phyloP scores from a whole-genome alignment of 2,329 filamentous ascomycete species.

The Diplocarpon rosae region DNA sequence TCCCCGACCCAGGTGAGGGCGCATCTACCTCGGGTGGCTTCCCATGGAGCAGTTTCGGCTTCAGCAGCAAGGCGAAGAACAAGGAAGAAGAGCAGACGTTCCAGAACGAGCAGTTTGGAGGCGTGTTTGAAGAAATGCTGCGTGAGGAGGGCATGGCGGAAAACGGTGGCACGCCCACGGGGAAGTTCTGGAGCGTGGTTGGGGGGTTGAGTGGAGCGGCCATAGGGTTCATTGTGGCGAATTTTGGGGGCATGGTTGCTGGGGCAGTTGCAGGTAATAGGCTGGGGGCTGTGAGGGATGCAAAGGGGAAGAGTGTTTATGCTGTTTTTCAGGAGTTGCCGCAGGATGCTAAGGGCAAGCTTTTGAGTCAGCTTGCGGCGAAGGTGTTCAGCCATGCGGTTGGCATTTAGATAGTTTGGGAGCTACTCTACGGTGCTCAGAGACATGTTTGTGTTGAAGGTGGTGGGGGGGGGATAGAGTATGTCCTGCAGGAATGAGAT shows the following conservation, averaged over 20 bases:
- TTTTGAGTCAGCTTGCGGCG: slow-evolving; percentile 74
- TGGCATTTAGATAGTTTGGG: slow-evolving; percentile 27
- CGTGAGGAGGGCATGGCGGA: slow-evolving; percentile 75
- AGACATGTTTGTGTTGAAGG: not conserved
- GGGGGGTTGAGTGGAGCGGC: slow-evolving; percentile 81
- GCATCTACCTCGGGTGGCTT: slow-evolving; percentile 36
- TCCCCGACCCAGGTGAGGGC: slow-evolving; percentile 29
- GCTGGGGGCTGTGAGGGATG: slow-evolving; percentile 80
- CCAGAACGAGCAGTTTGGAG: slow-evolving; percentile 74
- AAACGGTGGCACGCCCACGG: slow-evolving; percentile 48
- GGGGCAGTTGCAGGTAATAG: slow-evolving; percentile 88
- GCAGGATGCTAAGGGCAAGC: slow-evolving; percentile 65
- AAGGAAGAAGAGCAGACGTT: slow-evolving; percentile 45
- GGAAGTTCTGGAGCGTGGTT: slow-evolving; percentile 76
- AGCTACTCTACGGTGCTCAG: not conserved
- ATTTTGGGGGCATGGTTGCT: slow-evolving; percentile 78
- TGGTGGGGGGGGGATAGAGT: not conserved
- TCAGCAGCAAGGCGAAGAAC: slow-evolving; percentile 33
- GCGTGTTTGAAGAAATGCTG: slow-evolving; percentile 84
- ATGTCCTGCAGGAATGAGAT: not conserved
- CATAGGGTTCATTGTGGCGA: slow-evolving; percentile 90
- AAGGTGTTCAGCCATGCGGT: slow-evolving; percentile 79
- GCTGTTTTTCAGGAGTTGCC: slow-evolving; percentile 61
- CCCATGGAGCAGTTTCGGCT: slow-evolving; percentile 64
- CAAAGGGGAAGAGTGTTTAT: slow-evolving; percentile 91